phyloP scores from a whole-genome alignment of 2,329 filamentous ascomycete species.

The Helminthosporium solani region DNA sequence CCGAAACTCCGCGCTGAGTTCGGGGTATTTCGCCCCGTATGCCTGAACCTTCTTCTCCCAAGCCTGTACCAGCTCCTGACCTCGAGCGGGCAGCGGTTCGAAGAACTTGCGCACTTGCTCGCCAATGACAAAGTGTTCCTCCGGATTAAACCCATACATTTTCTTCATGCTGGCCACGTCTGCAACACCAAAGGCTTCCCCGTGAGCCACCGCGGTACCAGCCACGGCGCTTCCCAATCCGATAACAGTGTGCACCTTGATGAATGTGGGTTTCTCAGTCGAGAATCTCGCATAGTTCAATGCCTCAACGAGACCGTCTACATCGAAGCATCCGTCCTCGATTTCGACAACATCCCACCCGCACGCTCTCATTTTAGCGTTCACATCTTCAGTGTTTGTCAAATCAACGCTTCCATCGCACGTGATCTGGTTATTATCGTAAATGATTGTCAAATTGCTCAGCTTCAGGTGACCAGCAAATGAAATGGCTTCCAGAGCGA shows the following conservation, averaged over 20 bases:
- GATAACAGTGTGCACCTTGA: constrained; percentile 61
- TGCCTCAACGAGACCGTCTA: constrained; percentile 51
- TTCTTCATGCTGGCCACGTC: constrained; percentile 59
- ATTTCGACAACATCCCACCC: constrained; percentile 60
- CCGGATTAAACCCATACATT: constrained; percentile 51
- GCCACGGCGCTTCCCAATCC: constrained; percentile 52
- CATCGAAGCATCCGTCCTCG: constrained; percentile 54
- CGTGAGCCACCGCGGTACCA: constrained; percentile 57
- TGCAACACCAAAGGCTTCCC: constrained; percentile 57
- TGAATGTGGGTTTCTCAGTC: constrained; percentile 56
- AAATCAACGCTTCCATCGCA: constrained; percentile 58
- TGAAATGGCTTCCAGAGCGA: constrained; percentile 57
- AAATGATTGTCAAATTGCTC: constrained; percentile 57
- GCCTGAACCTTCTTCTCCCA: constrained; percentile 51
- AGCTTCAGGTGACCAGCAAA: constrained; percentile 56
- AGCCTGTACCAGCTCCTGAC: constrained; percentile 48
- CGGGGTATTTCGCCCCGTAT: constrained; percentile 51
- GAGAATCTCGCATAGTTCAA: constrained; percentile 48
- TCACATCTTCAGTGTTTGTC: constrained; percentile 56
- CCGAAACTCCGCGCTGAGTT: constrained; percentile 53
- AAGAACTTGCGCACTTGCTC: constrained; percentile 56
- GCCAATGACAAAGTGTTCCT: constrained; percentile 49
- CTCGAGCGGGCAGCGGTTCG: constrained; percentile 48
- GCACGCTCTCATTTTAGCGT: constrained; percentile 58
- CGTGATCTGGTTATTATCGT: constrained; percentile 62